Conservation (phyloP, 345 rosid genomes). For the Laguncularia racemosa region DNA sequence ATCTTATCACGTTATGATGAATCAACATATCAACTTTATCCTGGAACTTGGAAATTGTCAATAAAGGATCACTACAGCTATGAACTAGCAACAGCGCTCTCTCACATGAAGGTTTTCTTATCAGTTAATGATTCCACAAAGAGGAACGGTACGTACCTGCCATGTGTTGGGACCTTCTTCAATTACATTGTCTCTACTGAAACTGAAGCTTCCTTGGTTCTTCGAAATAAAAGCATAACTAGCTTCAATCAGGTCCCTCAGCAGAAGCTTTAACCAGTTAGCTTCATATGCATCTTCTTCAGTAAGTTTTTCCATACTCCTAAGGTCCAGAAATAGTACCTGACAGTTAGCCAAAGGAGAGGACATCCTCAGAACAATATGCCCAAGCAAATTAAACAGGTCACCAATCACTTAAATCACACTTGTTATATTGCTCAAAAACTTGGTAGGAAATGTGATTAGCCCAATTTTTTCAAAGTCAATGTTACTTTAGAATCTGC, state of each 20-base stretch:
- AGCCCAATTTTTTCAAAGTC: no score
- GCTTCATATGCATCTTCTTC: slow-evolving; percentile 29
- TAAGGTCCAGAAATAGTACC: slow-evolving; percentile 47
- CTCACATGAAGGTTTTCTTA: no score
- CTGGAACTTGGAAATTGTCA: no score
- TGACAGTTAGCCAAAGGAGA: slow-evolving; percentile 14
- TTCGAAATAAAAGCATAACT: slow-evolving; percentile 33
- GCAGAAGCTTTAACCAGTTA: slow-evolving; percentile 42
- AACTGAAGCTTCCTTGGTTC: slow-evolving; percentile 24
- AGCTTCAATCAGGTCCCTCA: slow-evolving; percentile 39
- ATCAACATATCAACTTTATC: no score
- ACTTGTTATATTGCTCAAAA: no score
- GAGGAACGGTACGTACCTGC: slow-evolving; percentile 24
- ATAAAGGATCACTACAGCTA: no score
- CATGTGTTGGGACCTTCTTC: slow-evolving; percentile 13
- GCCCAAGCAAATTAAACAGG: no score
- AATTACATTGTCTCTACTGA: slow-evolving; percentile 9
- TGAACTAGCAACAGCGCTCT: no score
- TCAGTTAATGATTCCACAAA: not conserved
- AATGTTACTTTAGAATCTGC: no score
- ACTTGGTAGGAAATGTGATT: no score
- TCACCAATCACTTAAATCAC: no score
- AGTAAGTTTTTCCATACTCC: slow-evolving; percentile 31
- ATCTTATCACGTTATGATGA: no score
- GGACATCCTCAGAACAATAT: not conserved